A percentile compares a stretch with the other conserved stretches of the same genome.
Evolutionary conservation across 2,329 filamentous ascomycete species (phyloP).

Genomic region (Aspergillus sclerotialis): DNA sequence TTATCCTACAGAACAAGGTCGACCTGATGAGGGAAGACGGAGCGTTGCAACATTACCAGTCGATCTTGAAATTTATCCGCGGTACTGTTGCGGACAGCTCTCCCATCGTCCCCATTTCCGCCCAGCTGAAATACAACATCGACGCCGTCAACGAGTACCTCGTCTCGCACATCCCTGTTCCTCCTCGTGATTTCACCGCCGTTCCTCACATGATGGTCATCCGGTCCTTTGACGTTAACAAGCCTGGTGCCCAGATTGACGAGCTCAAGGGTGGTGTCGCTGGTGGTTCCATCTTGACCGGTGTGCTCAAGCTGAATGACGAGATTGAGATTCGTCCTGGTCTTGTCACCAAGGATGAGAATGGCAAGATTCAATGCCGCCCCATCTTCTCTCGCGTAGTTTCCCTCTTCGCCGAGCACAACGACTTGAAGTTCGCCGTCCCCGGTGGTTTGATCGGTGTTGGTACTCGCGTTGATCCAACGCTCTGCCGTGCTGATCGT

Average conservation of each 20-base stretch:
- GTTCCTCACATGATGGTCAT: constrained; percentile 99
- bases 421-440: constrained; percentile 96
- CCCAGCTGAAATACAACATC: constrained; percentile 99
- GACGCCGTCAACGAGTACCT: constrained; percentile 96
- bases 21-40: constrained; percentile 96
- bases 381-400: constrained; percentile 95
- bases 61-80: constrained; percentile 96
- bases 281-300: constrained; percentile 91
- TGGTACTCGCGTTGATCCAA: constrained; percentile 93
- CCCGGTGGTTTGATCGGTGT: constrained; percentile 97
- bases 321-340: constrained; percentile 99
- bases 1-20: constrained; percentile 99
- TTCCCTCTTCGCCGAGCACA: constrained; percentile 93
- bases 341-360: constrained; percentile 91
- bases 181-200: constrained; percentile 79
- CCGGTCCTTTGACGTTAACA: constrained; percentile 98
- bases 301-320: constrained; percentile 92
- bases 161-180: constrained; percentile 90
- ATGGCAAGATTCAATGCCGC: constrained; percentile 89
- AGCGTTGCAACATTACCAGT: constrained; percentile 89
- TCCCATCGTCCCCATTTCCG: constrained; percentile 93
- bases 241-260: constrained; percentile 97
- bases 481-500: constrained; percentile 96
- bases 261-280: constrained; percentile 98
- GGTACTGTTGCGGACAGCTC: constrained; percentile 93